Evolutionary conservation across 805 yeast species (phyloP).

Genomic region (Cyberlindnera euphorbiae): DNA sequence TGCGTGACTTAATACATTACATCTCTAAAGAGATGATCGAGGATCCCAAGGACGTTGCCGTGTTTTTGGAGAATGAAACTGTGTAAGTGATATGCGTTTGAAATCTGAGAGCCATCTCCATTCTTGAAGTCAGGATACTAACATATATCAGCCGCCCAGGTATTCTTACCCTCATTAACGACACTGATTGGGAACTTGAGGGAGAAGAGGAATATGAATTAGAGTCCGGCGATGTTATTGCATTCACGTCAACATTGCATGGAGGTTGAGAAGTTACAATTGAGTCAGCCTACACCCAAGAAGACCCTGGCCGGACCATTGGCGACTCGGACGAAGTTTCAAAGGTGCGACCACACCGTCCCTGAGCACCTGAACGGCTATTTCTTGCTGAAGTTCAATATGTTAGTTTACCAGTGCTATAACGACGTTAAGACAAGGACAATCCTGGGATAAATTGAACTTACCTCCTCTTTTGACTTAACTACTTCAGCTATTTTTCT

Average conservation of each 20-base stretch:
- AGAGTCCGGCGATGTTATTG: conserved; percentile 68
- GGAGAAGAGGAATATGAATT: conserved; percentile 81
- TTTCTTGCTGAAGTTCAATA: not conserved
- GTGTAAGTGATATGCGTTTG: conserved; percentile 6
- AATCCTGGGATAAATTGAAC: conserved; percentile 15
- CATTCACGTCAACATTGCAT: conserved; percentile 90
- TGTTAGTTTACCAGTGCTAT: too few relatives aligned
- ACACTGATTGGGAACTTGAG: conserved; percentile 95
- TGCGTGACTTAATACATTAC: conserved; percentile 49
- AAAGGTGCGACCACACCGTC: conserved; percentile 4
- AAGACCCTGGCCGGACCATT: conserved; percentile 29
- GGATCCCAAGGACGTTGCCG: conserved; percentile 59
- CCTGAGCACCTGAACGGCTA: conserved; percentile 2
- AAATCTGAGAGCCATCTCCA: too few relatives aligned
- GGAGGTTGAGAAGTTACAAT: conserved; percentile 60
- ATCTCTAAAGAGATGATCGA: conserved; percentile 52
- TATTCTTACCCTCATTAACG: conserved; percentile 83
- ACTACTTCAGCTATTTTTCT: conserved; percentile 41
- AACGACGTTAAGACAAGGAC: too few relatives aligned
- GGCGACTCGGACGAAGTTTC: conserved; percentile 9
- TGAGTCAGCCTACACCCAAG: conserved; percentile 23
- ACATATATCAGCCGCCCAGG: conserved; percentile 90
- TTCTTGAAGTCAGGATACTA: too few relatives aligned
- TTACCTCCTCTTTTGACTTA: conserved; percentile 32
- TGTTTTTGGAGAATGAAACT: conserved; percentile 76